Percentiles rank a stretch among this genome's conserved stretches.
phyloP scores from a whole-genome alignment of 2,329 filamentous ascomycete genomes.

The Metarhizium robertsii region DNA sequence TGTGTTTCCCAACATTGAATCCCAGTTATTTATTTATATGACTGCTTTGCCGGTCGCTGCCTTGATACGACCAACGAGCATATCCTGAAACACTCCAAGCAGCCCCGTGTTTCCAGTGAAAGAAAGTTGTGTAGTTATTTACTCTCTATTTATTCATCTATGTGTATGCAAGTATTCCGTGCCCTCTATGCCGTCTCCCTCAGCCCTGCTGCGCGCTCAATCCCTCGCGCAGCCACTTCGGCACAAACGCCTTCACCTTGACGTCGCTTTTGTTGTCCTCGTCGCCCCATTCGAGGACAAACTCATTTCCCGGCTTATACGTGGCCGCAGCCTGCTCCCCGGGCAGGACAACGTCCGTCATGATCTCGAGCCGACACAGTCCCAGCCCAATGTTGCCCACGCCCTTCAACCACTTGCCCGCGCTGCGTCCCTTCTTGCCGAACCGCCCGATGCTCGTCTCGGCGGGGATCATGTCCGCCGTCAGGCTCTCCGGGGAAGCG shows the following conservation, averaged over 20 bases:
- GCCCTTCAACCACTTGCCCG: constrained; percentile 71
- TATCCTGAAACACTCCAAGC: neutral
- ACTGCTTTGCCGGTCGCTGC: too few species aligned
- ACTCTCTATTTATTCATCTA: neutral
- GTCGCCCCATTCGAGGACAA: constrained; percentile 45
- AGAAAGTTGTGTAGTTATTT: neutral
- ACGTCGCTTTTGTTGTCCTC: constrained; percentile 27
- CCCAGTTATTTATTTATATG: too few species aligned
- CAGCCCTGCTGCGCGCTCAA: constrained; percentile 21
- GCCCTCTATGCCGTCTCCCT: neutral
- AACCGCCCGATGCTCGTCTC: constrained; percentile 41
- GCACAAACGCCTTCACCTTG: constrained; percentile 73
- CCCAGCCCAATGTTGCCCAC: constrained; percentile 82
- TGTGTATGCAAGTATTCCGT: neutral
- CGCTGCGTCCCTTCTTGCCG: constrained; percentile 54
- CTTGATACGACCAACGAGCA: too few species aligned
- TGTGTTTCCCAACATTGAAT: too few species aligned
- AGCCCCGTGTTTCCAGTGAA: neutral
- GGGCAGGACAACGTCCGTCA: constrained; percentile 71
- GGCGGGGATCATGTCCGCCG: constrained; percentile 29
- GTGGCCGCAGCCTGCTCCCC: constrained; percentile 56
- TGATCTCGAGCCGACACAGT: constrained; percentile 78
- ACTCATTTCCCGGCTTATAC: constrained; percentile 53
- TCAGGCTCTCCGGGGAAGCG: constrained; percentile 16
- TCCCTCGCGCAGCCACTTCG: constrained; percentile 55